Evolutionary conservation across 139 green algal genomes (phyloP), one percentile per base, ranked within the genome.

Genomic region (Bryopsis sp.): DNA sequence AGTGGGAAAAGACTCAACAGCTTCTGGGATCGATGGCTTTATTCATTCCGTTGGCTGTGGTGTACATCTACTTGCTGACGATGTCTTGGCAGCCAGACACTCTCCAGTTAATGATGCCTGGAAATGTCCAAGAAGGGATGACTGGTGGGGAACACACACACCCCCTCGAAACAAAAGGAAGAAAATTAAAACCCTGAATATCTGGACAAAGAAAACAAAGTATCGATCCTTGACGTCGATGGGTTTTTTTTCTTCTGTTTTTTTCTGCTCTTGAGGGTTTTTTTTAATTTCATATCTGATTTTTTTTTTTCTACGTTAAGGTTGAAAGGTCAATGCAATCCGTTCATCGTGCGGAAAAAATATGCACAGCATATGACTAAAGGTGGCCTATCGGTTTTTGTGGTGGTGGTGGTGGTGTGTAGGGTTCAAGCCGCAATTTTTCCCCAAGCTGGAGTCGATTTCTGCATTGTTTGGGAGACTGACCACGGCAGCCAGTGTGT

Each of bases 41-140:
- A n/a, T n/a, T n/a, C n/a, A n/a, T 61, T 6, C 82, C 82, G 7
- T 24, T 86, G 32, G 72, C 64, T 11, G 11, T 77, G 0, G 69
- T 34, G 0, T 89, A 89, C 47, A 47, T 68, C 2, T 46, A 77
- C 3, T 67, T 89, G 57, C 67, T 89, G 24, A 26, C 7, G 2
- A 48, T 63, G 36, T 89, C 82, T n/a, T 89, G 79, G 80, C 43
- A 73, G 39, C 76, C 82, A 37, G 83, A 89, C 67, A 89, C 77
- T 19, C 37, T 88, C 2, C 71, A 64, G 32, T 58, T 87, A 2
- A 79, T 89, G 38, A 58, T 89, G 62, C 83, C 83, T 24, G 83
- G 83, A n/a, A 84, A 74, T 48, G 58, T 78, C 28, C 58, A 67
- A 3, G 83, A 80, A 22, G 83, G 83, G 24, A 47, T 89, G 5